Conservation (phyloP, 2,329 filamentous ascomycete species). For the Phyllosticta ampelicida region DNA sequence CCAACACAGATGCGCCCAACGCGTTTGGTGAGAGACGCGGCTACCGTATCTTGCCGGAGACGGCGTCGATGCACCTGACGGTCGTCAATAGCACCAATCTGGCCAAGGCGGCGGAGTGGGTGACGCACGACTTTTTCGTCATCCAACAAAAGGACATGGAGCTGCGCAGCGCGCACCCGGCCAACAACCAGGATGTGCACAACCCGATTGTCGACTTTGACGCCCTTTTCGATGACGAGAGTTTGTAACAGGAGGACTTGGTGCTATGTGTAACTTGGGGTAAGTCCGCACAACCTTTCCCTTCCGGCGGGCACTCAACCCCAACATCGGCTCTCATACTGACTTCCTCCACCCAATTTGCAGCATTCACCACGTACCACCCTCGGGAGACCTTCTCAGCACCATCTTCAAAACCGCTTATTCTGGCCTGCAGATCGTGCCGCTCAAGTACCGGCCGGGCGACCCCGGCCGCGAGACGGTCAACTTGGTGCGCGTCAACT, state of each 20-base stretch:
- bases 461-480: constrained; percentile 29
- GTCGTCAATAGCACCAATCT: constrained; percentile 39
- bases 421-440: constrained; percentile 32
- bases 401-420: constrained; percentile 42
- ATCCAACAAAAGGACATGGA: constrained; percentile 44
- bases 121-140: constrained; percentile 42
- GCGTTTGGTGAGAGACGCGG: constrained; percentile 42
- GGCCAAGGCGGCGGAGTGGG: constrained; percentile 38
- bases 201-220: constrained; percentile 43
- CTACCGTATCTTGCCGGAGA: constrained; percentile 33
- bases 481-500: constrained; percentile 31
- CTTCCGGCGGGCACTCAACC: no score
- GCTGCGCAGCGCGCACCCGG: constrained; percentile 34
- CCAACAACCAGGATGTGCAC: constrained; percentile 35
- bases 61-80: constrained; percentile 31
- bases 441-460: constrained; percentile 31
- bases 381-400: constrained; percentile 36
- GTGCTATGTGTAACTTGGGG: constrained; percentile 41
- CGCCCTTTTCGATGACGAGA: constrained; percentile 39
- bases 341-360: background rate
- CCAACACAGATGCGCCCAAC: constrained; percentile 42
- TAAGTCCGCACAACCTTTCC: background rate
- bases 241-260: constrained; percentile 29
- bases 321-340: no score
- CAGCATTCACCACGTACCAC: constrained; percentile 22